These are phyloP conservation scores for Starmerella roubikii DNA, from an alignment of 805 yeast genomes.

Conservation along the genomic window DNA sequence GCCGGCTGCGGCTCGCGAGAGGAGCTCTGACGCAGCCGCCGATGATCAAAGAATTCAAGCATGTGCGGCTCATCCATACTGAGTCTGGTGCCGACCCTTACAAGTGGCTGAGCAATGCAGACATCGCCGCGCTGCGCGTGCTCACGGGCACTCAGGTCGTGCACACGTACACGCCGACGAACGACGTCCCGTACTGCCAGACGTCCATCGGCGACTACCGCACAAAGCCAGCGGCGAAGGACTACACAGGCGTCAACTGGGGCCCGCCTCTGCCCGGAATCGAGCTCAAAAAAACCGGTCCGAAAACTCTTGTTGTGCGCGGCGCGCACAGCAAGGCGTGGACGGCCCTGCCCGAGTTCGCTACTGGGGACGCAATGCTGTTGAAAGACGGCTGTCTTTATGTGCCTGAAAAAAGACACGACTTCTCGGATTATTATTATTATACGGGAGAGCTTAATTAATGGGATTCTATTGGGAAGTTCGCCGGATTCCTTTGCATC, in stretches of 20 bases:
- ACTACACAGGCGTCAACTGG: conserved; percentile 6
- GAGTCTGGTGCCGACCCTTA: conserved; percentile 17
- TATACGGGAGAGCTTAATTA: conserved; percentile 17
- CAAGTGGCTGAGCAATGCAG: conserved; percentile 17
- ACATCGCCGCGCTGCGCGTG: conserved; percentile 20
- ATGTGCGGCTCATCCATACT: conserved; percentile 24
- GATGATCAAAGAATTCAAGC: conserved; percentile 18
- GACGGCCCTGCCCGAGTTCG: neutral
- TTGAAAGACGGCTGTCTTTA: conserved; percentile 16
- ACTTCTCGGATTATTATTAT: conserved; percentile 14
- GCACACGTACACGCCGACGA: conserved; percentile 23
- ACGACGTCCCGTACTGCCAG: conserved; percentile 27
- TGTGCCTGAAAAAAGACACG: conserved; percentile 13
- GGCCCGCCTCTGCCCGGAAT: conserved; percentile 20
- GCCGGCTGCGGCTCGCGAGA: conserved; percentile 17
- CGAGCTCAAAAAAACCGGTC: conserved; percentile 11
- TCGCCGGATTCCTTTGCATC: neutral
- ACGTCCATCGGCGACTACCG: conserved; percentile 25
- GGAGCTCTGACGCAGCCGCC: conserved; percentile 22
- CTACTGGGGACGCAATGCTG: conserved; percentile 6
- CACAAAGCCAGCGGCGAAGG: conserved; percentile 3
- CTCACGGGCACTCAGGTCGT: conserved; percentile 27
- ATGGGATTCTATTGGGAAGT: no score
- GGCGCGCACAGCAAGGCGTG: conserved; percentile 10
- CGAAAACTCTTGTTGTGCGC: conserved; percentile 1